These are phyloP conservation scores for Nemania sp. DNA, from an alignment of 2,329 filamentous ascomycete genomes.

Conservation along the genomic window DNA sequence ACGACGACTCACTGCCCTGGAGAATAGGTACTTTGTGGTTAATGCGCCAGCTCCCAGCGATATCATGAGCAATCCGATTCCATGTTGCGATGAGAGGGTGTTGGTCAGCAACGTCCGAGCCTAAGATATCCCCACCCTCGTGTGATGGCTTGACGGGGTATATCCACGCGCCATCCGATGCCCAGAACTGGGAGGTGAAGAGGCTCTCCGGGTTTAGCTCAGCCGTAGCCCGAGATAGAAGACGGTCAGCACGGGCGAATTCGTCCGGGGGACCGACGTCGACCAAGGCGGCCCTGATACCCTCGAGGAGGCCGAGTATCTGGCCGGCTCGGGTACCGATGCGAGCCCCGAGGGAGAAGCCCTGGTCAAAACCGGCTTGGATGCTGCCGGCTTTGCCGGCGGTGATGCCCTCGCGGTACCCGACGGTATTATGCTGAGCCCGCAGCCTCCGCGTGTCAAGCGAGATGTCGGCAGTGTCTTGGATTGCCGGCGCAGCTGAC, in stretches of 20 bases:
- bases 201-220: slow-evolving; percentile 67
- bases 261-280: slow-evolving; percentile 33
- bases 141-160: slow-evolving; percentile 55
- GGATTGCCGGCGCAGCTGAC: not conserved
- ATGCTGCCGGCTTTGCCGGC: slow-evolving; percentile 75
- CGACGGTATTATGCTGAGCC: slow-evolving; percentile 77
- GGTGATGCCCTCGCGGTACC: slow-evolving; percentile 87
- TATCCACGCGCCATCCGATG: slow-evolving; percentile 71
- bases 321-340: slow-evolving; percentile 76
- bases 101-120: slow-evolving; percentile 65
- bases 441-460: slow-evolving; percentile 76
- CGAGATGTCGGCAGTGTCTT: slow-evolving; percentile 42
- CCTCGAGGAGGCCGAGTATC: slow-evolving; percentile 78
- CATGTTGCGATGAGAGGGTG: slow-evolving; percentile 72
- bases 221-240: slow-evolving; percentile 55
- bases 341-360: slow-evolving; percentile 81
- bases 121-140: slow-evolving; percentile 43
- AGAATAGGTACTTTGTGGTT: slow-evolving; percentile 26
- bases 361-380: slow-evolving; percentile 90
- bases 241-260: slow-evolving; percentile 33
- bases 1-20: not conserved
- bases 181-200: slow-evolving; percentile 70
- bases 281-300: slow-evolving; percentile 59
- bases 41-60: slow-evolving; percentile 46
- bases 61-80: slow-evolving; percentile 50